Evolutionary conservation across 2,329 filamentous ascomycete species (phyloP), one percentile per base, ranked within the genome.

Genomic region (Xylariomycetidae sp.): DNA sequence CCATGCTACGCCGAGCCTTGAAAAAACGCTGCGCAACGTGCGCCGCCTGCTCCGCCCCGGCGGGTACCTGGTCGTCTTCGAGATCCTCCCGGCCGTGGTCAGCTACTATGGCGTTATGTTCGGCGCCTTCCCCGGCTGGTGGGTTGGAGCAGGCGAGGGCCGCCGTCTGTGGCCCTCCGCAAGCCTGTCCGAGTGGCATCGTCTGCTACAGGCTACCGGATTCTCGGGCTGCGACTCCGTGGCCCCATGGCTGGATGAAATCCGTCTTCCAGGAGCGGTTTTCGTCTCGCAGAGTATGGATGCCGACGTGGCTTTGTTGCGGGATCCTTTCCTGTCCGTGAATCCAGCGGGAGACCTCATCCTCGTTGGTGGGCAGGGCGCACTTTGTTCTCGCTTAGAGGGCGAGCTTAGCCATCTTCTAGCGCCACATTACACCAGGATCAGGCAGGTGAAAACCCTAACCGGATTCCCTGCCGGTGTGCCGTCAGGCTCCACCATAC

Each of bases 271-370:
- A 1, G 12, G 31, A 10, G 32, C 34, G 12, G 39, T 53, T 22
- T 36, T 54, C 20, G 36, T 37, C 7, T 39, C 43, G 3, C 48
- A 53, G 31, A 50, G 52, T 6, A 34, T 50, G 7, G 46, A 55
- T 27, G 31, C 45, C 10, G 36, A 36, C 5, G 29, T 54, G 5
- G 8, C 19, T 2, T 30, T 47, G 8, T 34, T 57, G 2, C 42
- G 47, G 2, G 29, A 44, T 4, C 54, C 53, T 1, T n/a, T n/a
- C n/a, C 33, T 48, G 10, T 23, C 29, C 10, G 6, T 14, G 10
- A n/a, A 10, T 31, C 29, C 18, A 6, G 29, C 12, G n/a, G 19
- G 29, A 29, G 26, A 29, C 12, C 32, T 34, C 10, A 10, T 34
- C 4, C 27, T 34, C 24, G 10, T 36, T 14, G 29, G 16, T 40